These are phyloP conservation scores for Sphaerulina populicola DNA, from an alignment of 2,329 filamentous ascomycete species.

Conservation along the genomic window DNA sequence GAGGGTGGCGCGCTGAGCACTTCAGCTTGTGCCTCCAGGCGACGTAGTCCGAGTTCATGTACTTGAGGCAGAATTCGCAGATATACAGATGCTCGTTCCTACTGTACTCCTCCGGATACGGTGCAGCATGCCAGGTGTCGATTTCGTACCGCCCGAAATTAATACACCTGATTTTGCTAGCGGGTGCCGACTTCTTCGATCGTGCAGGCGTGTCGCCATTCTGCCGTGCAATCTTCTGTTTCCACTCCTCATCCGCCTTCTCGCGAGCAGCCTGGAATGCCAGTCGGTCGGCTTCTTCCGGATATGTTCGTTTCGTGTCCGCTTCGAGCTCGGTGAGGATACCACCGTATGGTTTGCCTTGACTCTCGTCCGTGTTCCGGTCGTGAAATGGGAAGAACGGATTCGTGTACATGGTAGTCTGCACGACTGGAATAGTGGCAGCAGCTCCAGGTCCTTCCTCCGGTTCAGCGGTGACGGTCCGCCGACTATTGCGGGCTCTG, in stretches of 20 bases:
- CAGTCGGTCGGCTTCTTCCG: conserved; percentile 68
- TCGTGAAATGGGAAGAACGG: conserved; percentile 85
- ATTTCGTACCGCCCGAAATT: conserved; percentile 97
- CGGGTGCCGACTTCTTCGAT: conserved; percentile 66
- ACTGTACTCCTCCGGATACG: conserved; percentile 97
- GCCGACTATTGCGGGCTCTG: conserved; percentile 39
- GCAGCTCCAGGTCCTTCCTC: conserved; percentile 32
- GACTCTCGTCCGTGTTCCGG: conserved; percentile 77
- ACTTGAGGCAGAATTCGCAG: conserved; percentile 97
- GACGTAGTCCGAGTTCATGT: conserved; percentile 98
- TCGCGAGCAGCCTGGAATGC: conserved; percentile 84
- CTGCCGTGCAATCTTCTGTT: conserved; percentile 57
- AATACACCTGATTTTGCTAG: conserved; percentile 97
- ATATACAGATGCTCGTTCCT: conserved; percentile 95
- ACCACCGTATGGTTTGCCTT: conserved; percentile 90
- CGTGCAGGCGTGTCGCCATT: conserved; percentile 51
- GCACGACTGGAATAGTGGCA: conserved; percentile 50
- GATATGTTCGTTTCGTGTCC: conserved; percentile 82
- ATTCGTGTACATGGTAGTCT: conserved; percentile 57
- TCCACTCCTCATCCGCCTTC: conserved; percentile 87
- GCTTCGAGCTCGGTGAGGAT: conserved; percentile 83
- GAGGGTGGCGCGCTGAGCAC: conserved; percentile 91
- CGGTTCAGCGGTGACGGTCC: conserved; percentile 33
- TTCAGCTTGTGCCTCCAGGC: conserved; percentile 94
- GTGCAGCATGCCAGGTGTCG: conserved; percentile 97